phyloP scores from a whole-genome alignment of 2,329 filamentous ascomycete genomes.

The Pseudonectria foliicola region DNA sequence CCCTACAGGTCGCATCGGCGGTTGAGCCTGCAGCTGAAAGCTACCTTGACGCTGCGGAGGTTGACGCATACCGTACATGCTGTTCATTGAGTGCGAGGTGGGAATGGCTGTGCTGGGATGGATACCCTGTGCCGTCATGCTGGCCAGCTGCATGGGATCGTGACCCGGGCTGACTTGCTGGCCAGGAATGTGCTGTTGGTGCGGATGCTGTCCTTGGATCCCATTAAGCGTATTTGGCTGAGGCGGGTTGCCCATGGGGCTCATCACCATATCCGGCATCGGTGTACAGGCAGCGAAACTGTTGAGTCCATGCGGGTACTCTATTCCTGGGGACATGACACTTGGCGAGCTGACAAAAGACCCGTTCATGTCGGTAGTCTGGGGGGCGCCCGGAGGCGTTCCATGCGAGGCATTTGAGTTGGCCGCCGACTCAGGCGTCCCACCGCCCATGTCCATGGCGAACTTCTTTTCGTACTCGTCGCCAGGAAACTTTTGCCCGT shows the following conservation, averaged over 20 bases:
- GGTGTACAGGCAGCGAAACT: constrained; percentile 35
- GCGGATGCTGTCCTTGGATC: constrained; percentile 19
- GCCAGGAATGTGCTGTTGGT: constrained; percentile 21
- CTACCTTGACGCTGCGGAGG: constrained; percentile 24
- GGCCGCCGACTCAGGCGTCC: constrained; percentile 26
- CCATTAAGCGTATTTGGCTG: constrained; percentile 15
- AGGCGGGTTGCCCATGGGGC: constrained; percentile 31
- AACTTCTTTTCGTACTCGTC: constrained; percentile 37
- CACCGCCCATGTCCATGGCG: constrained; percentile 27
- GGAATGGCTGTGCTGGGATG: constrained; percentile 13
- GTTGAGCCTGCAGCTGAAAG: constrained; percentile 25
- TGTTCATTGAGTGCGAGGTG: constrained; percentile 23
- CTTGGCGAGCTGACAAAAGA: constrained; percentile 47
- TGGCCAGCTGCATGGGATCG: constrained; percentile 22
- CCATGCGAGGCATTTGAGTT: constrained; percentile 25
- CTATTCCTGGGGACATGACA: constrained; percentile 46
- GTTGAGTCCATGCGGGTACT: constrained; percentile 38
- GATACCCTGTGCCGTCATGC: constrained; percentile 20
- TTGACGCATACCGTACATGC: constrained; percentile 21
- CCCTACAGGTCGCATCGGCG: constrained; percentile 21
- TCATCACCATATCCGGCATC: constrained; percentile 50
- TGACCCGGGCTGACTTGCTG: constrained; percentile 25
- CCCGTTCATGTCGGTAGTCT: constrained; percentile 33
- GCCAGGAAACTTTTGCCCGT: constrained; percentile 38
- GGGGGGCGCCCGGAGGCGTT: constrained; percentile 22